Evolutionary conservation across 2,329 filamentous ascomycete genomes (phyloP), one percentile per base, ranked within the genome.

Genomic region (Orbilia brochopaga): DNA sequence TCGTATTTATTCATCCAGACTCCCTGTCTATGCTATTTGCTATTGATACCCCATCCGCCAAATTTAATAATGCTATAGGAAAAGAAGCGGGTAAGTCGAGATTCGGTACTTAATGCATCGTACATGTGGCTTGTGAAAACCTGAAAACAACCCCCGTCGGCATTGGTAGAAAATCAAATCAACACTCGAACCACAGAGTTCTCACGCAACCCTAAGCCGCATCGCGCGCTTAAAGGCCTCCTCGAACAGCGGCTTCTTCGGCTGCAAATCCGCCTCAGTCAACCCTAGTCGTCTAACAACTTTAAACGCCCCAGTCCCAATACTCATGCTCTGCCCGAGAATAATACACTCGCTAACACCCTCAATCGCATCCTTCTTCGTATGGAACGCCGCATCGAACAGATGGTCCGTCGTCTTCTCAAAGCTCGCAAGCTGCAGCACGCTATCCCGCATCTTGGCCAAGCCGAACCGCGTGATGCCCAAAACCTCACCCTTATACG

Each of bases 331-430:
- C 83, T 97, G 93, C 15, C 94, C 94, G 97, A 94, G 37, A 78
- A 99, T 99, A 78, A 99, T 97, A 80, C 92, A 95, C 81, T 99
- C 94, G 62, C 87, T 90, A 8, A 99, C 94, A 76, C 94, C 94
- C 79, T 96, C 90, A 72, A 99, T 95, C 74, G 86, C 84, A 81
- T 99, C 94, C 27, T 87, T 89, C 83, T 97, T 97, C 84, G 95
- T 95, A 64, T 88, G 88, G 3, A 91, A 90, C 5, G 92, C 94
- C 1, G 94, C 94, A 74, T 97, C 93, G 77, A 99, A 99, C 44
- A 99, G 81, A 80, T 99, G 94, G 78, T 99, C 94, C 0, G 94
- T 92, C 52, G 94, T 99, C 85, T 97, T 97, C 81, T 99, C 94
- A 78, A 99, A 99, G 17, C 89, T 93, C 0, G 94, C 94, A 11